These are phyloP conservation scores for Lactarius evosmus DNA, from an alignment of 768 basidiomycete genomes.

Conservation along the genomic window DNA sequence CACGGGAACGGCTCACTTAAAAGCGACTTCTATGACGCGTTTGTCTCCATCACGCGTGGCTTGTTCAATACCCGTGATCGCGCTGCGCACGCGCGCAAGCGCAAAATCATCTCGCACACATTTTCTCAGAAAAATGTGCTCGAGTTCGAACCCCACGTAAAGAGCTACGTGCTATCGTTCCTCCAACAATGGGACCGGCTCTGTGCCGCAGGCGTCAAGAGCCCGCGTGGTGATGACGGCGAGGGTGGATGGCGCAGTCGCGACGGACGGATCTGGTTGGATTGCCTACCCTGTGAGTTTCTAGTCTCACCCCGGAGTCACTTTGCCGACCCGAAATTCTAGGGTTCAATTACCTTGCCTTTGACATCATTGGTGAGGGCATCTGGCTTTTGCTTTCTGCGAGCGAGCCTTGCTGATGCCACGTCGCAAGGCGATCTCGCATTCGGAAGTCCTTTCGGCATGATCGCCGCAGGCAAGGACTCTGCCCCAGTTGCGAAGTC, in stretches of 20 bases:
- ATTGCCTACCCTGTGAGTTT: conserved; percentile 65
- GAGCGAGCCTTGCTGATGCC: conserved; percentile 2
- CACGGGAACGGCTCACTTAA: conserved; percentile 43
- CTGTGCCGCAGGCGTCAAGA: conserved; percentile 49
- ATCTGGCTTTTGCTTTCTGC: neutral
- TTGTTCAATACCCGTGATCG: conserved; percentile 76
- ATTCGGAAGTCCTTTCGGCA: conserved; percentile 83
- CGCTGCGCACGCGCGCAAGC: conserved; percentile 73
- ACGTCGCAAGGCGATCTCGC: conserved; percentile 53
- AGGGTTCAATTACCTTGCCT: conserved; percentile 63
- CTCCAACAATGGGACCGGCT: conserved; percentile 72
- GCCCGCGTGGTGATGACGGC: conserved; percentile 50
- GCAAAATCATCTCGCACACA: conserved; percentile 86
- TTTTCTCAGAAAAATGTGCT: conserved; percentile 82
- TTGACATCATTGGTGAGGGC: conserved; percentile 67
- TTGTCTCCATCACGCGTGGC: conserved; percentile 47
- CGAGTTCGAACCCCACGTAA: conserved; percentile 81
- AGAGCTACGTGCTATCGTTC: conserved; percentile 54
- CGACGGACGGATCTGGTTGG: conserved; percentile 66
- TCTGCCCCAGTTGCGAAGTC: conserved; percentile 64
- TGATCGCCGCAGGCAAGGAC: conserved; percentile 73
- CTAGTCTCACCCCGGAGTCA: neutral
- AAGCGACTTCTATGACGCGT: conserved; percentile 45
- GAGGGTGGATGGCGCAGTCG: conserved; percentile 56
- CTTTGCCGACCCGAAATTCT: conserved; percentile 9